These are phyloP conservation scores for Triadica sebifera DNA, from an alignment of 345 rosid genomes.

Conservation along the genomic window DNA sequence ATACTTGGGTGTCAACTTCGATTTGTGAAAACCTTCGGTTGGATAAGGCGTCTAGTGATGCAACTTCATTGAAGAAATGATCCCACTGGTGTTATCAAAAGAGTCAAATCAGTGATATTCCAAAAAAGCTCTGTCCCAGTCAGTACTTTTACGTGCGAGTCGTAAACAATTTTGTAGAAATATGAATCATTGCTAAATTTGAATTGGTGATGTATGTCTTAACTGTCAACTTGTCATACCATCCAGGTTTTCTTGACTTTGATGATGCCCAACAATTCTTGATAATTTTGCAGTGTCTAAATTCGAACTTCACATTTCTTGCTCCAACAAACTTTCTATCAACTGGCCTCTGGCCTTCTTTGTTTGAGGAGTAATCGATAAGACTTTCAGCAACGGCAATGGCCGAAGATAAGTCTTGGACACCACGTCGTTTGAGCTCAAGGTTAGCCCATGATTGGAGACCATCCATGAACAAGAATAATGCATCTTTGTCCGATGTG, in stretches of 20 bases:
- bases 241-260: slow-evolving; percentile 9
- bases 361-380: too few species aligned
- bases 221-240: slow-evolving; percentile 19
- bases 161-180: slow-evolving; percentile 44
- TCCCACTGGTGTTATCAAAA: slow-evolving; percentile 25
- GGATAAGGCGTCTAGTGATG: slow-evolving; percentile 26
- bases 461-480: too few species aligned
- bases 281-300: neutral
- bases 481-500: too few species aligned
- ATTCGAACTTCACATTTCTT: neutral
- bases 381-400: too few species aligned
- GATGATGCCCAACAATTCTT: neutral
- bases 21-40: slow-evolving; percentile 27
- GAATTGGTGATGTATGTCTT: slow-evolving; percentile 31
- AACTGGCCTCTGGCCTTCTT: too few species aligned
- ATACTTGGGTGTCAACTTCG: slow-evolving; percentile 51
- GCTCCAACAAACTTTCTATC: too few species aligned
- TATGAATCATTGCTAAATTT: slow-evolving; percentile 39
- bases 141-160: slow-evolving; percentile 39
- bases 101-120: slow-evolving; percentile 28
- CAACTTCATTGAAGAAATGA: slow-evolving; percentile 28
- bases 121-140: slow-evolving; percentile 35
- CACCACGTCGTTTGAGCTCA: too few species aligned
- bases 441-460: too few species aligned
- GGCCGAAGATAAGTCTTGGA: too few species aligned